Base-by-base conservation (phyloP, 2,329 filamentous ascomycete species). In the Epichloe baconii region DNA sequence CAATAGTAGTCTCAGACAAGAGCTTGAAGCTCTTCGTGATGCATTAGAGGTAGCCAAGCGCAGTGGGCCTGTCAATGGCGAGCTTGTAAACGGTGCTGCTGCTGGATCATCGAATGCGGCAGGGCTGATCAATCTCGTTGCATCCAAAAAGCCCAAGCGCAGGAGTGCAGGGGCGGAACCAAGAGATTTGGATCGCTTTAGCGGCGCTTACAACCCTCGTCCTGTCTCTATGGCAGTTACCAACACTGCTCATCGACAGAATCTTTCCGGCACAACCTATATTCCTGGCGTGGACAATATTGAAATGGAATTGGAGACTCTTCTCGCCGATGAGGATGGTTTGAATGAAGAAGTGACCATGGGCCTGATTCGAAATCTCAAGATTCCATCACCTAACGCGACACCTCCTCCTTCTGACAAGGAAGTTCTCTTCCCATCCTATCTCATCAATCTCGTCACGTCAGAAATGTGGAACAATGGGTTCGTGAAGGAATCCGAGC, bases 381-480 rank as follows among this genome's bases (percentile, higher is more conserved):
- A 95, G 78, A 97, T 98, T 56, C 93, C 93, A 19, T 83, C 85
- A 11, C 91, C 93, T 44, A 87, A 83, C 64, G 84, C 86, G 36
- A 91, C 81, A 49, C 90, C 91, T 19, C 85, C 90, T 49, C 91
- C 93, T 11, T 95, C 89, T 17, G 93, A 98, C 71, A 98, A 98
- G 74, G 93, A 98, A 68, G 91, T 98, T 21, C 77, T 98, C 49
- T 98, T 98, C 83, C 93, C 93, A 36, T 91, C 93, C 10, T 98
- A 97, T 68, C 83, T 98, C 61, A 98, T 98, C 75, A 98, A 98
- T 69, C 78, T 98, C 54, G 93, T 98, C 56, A 98, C 93, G 12
- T 97, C 90, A 15, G 93, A 98, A 73, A 98, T 98, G 93, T 98
- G 93, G 93, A 98, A 98, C 75, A 98, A 98, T 62, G 93, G 93